Evolutionary conservation across 805 yeast genomes (phyloP).

Genomic region (Priceomyces haplophilus): DNA sequence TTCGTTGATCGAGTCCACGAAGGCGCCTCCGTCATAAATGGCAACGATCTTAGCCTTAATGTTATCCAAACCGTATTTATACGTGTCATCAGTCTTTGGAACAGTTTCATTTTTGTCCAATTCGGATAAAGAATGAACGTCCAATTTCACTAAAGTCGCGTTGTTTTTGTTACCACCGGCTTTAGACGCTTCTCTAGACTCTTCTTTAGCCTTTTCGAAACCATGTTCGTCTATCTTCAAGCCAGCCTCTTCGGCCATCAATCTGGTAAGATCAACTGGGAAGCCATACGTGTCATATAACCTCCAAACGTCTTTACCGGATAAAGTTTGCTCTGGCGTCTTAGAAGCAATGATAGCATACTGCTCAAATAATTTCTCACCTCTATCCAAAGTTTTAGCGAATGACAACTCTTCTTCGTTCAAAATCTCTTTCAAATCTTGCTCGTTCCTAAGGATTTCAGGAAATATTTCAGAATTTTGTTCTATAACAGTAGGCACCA

Average conservation of each 20-base stretch:
- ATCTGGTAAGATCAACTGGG: conserved; percentile 96
- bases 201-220: conserved; percentile 85
- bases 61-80: conserved; percentile 72
- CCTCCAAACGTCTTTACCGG: conserved; percentile 98
- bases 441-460: conserved; percentile 70
- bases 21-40: conserved; percentile 63
- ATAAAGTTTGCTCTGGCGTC: conserved; percentile 68
- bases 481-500: conserved; percentile 88
- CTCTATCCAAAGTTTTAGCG: conserved; percentile 93
- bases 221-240: conserved; percentile 88
- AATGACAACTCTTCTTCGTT: conserved; percentile 96
- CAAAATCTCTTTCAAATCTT: conserved; percentile 80
- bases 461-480: conserved; percentile 91
- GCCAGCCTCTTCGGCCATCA: conserved; percentile 98
- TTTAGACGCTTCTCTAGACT: conserved; percentile 92
- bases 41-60: conserved; percentile 67
- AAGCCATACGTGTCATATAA: conserved; percentile 97
- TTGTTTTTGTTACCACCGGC: conserved; percentile 67
- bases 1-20: conserved; percentile 47
- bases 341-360: conserved; percentile 82
- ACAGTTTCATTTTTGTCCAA: conserved; percentile 57
- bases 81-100: conserved; percentile 79
- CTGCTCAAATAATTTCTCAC: conserved; percentile 93
- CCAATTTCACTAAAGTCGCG: conserved; percentile 67
- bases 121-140: conserved; percentile 83